These are phyloP conservation scores for Aspergillus nanangensis DNA, from an alignment of 495 filamentous ascomycete genomes.

Conservation along the genomic window DNA sequence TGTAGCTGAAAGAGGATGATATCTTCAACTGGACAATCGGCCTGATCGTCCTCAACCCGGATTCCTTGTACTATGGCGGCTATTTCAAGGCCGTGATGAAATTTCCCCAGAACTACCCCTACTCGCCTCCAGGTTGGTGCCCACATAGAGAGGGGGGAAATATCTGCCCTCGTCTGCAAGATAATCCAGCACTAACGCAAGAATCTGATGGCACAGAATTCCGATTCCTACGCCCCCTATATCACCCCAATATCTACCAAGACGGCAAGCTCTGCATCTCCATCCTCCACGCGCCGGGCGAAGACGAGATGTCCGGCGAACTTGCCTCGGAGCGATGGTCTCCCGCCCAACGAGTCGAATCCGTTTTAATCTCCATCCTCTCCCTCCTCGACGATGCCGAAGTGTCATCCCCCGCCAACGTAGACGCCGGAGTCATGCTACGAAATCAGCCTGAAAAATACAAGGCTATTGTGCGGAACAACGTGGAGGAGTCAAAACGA, in stretches of 20 bases:
- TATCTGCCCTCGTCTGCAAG: too few relatives aligned
- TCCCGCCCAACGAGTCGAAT: constrained; percentile 87
- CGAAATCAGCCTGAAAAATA: constrained; percentile 66
- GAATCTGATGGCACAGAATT: constrained; percentile 50
- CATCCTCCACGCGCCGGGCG: constrained; percentile 87
- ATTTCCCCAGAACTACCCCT: constrained; percentile 88
- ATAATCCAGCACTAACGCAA: constrained; percentile 6
- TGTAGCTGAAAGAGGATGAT: constrained; percentile 65
- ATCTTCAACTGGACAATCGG: constrained; percentile 84
- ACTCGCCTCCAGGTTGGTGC: constrained; percentile 68
- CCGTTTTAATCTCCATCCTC: constrained; percentile 86
- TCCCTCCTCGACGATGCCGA: constrained; percentile 94
- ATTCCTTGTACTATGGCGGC: constrained; percentile 85
- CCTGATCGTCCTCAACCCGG: constrained; percentile 86
- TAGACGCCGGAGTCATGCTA: constrained; percentile 85
- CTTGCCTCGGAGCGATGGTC: constrained; percentile 86
- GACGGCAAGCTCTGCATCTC: constrained; percentile 94
- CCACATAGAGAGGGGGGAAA: too few relatives aligned
- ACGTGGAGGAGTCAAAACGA: constrained; percentile 67
- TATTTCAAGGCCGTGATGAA: constrained; percentile 89
- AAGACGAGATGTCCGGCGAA: constrained; percentile 90
- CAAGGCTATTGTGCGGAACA: constrained; percentile 60
- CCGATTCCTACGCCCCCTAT: constrained; percentile 74
- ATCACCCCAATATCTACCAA: constrained; percentile 90
- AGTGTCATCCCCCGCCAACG: constrained; percentile 88